Evolutionary conservation across 495 filamentous ascomycete genomes (phyloP).

Genomic region (Daldinia grandis): DNA sequence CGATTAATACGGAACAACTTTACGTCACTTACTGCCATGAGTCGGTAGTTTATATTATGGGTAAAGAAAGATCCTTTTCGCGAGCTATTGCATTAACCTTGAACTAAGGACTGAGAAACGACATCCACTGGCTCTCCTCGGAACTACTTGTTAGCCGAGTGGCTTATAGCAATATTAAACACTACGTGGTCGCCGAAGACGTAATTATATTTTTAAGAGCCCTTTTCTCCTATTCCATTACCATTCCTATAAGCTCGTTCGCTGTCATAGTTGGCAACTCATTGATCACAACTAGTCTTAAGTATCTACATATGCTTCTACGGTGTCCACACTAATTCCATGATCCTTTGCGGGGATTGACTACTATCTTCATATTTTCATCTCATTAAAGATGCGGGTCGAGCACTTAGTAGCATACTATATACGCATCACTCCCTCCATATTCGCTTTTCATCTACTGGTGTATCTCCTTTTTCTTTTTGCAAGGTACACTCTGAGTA

Average conservation of each 20-base stretch:
- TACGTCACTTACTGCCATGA: too few relatives aligned
- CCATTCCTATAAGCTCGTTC: neutral
- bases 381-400: neutral
- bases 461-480: neutral
- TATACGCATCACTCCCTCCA: neutral
- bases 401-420: neutral
- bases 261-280: neutral
- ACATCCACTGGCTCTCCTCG: neutral
- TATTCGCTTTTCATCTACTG: neutral
- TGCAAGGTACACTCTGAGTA: neutral
- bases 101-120: neutral
- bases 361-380: neutral
- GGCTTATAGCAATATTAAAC: neutral
- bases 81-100: neutral
- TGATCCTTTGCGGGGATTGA: neutral
- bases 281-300: neutral
- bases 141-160: neutral
- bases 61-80: neutral
- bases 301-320: neutral
- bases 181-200: neutral
- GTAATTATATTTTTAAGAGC: neutral
- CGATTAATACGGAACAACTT: too few relatives aligned
- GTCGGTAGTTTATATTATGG: neutral
- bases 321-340: neutral
- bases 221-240: neutral